A percentile compares a stretch with the other conserved stretches of the same genome.
phyloP scores from a whole-genome alignment of 306 rosid genomes.

The Castanopsis chinensis region DNA sequence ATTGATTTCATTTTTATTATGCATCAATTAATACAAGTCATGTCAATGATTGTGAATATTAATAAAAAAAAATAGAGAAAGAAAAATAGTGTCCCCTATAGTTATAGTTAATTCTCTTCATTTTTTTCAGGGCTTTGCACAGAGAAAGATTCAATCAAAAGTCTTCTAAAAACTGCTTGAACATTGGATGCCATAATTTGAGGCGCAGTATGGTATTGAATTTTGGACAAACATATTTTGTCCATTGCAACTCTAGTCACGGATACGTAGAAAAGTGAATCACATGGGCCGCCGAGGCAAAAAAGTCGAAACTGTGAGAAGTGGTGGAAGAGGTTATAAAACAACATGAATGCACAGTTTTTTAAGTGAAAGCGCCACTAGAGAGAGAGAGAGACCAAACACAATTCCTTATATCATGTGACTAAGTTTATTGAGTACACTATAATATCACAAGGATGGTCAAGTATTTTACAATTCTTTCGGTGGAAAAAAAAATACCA shows the following conservation, averaged over 20 bases:
- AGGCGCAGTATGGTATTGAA: constrained; percentile 21
- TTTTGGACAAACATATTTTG: constrained; percentile 20
- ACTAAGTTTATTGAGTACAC: constrained; percentile 1
- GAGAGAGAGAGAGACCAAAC: constrained; percentile 9
- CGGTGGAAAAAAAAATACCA: constrained; percentile 31
- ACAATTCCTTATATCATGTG: constrained; percentile 36
- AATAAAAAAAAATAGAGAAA: too few relatives aligned
- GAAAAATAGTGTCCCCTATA: too few relatives aligned
- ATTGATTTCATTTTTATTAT: too few relatives aligned
- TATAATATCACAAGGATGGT: constrained; percentile 39
- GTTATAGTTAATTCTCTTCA: too few relatives aligned
- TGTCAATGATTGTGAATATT: too few relatives aligned
- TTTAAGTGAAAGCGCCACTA: constrained; percentile 8
- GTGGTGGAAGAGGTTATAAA: constrained; percentile 3
- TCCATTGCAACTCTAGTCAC: constrained; percentile 46
- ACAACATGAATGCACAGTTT: constrained; percentile 26
- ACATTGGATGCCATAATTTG: constrained; percentile 31
- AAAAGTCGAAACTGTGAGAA: background rate
- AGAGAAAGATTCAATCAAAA: background rate
- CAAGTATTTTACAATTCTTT: constrained; percentile 29
- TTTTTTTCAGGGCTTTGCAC: background rate
- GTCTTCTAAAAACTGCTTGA: constrained; percentile 14
- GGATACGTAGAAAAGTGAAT: constrained; percentile 35
- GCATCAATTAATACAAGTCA: too few relatives aligned
- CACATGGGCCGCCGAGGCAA: constrained; percentile 42